These are phyloP conservation scores for Xanthoconium stramineum DNA, from an alignment of 768 basidiomycete species.

Conservation along the genomic window DNA sequence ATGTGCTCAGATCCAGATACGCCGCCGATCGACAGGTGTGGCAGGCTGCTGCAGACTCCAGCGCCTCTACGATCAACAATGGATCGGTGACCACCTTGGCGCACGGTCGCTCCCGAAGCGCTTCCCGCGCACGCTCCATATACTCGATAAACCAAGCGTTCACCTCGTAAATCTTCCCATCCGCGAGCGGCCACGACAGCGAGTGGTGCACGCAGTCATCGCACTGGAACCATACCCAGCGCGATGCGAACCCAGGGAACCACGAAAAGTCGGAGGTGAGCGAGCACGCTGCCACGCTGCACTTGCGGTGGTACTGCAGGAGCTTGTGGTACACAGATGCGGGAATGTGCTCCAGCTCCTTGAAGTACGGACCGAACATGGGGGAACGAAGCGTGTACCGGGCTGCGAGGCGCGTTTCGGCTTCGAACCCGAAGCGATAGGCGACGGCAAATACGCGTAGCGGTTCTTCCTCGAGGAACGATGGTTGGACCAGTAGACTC, in stretches of 20 bases:
- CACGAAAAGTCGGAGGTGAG: constrained; percentile 36
- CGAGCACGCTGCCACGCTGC: constrained; percentile 28
- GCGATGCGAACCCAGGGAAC: constrained; percentile 35
- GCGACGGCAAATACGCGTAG: constrained; percentile 40
- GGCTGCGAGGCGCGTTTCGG: constrained; percentile 35
- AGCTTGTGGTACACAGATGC: constrained; percentile 36
- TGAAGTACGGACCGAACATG: constrained; percentile 32
- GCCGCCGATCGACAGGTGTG: constrained; percentile 31
- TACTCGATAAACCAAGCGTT: constrained; percentile 35
- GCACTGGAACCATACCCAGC: constrained; percentile 39
- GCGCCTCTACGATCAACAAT: constrained; percentile 29
- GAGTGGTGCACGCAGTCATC: constrained; percentile 35
- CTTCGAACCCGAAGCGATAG: constrained; percentile 33
- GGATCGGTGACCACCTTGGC: constrained; percentile 31
- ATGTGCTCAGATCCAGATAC: constrained; percentile 31
- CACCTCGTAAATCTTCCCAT: constrained; percentile 35
- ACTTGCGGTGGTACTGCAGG: constrained; percentile 35
- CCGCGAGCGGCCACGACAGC: constrained; percentile 33
- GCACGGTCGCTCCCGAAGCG: constrained; percentile 30
- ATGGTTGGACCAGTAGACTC: constrained; percentile 23
- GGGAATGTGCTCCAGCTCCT: constrained; percentile 38
- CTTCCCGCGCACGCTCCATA: constrained; percentile 32
- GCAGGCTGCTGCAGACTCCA: constrained; percentile 27
- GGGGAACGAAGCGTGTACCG: constrained; percentile 34
- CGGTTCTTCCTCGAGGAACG: constrained; percentile 29